Evolutionary conservation across 441 rosid species (phyloP).

Genomic region (Gossypium schwendimanii): DNA sequence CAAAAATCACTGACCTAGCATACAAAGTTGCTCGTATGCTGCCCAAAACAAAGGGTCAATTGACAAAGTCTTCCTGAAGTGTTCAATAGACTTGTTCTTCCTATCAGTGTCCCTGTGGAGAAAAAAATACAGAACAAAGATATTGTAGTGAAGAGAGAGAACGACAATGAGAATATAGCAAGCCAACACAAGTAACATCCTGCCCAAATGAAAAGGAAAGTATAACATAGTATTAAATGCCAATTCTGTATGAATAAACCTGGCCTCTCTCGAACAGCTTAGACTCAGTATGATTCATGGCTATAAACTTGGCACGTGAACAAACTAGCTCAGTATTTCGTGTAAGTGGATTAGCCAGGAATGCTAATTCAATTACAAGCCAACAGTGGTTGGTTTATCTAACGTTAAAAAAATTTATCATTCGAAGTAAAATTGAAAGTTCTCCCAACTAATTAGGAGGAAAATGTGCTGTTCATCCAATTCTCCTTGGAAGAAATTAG

Average conservation of each 20-base stretch:
- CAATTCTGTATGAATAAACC: not conserved
- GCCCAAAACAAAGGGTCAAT: constrained; percentile 55
- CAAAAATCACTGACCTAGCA: constrained; percentile 31
- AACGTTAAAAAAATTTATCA: not conserved
- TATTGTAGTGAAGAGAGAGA: not conserved
- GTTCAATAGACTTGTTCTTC: constrained; percentile 32
- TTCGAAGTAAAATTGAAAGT: not conserved
- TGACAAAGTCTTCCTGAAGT: constrained; percentile 46
- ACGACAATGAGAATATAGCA: not conserved
- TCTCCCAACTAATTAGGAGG: not conserved
- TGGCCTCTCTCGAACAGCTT: not conserved
- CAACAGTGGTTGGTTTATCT: not conserved
- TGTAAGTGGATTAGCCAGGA: not conserved
- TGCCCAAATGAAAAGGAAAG: not conserved
- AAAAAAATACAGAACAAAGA: constrained; percentile 8
- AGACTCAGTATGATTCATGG: not conserved
- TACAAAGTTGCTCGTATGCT: constrained; percentile 51
- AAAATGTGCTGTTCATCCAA: not conserved
- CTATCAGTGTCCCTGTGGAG: constrained; percentile 36
- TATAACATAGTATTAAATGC: not conserved
- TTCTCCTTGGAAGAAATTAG: not conserved
- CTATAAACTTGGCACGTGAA: not conserved
- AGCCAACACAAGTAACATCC: not conserved
- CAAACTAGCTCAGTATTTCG: not conserved
- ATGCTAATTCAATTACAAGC: not conserved